phyloP scores from a whole-genome alignment of 1,139 yeast species.

The Arxiozyma bovina region DNA sequence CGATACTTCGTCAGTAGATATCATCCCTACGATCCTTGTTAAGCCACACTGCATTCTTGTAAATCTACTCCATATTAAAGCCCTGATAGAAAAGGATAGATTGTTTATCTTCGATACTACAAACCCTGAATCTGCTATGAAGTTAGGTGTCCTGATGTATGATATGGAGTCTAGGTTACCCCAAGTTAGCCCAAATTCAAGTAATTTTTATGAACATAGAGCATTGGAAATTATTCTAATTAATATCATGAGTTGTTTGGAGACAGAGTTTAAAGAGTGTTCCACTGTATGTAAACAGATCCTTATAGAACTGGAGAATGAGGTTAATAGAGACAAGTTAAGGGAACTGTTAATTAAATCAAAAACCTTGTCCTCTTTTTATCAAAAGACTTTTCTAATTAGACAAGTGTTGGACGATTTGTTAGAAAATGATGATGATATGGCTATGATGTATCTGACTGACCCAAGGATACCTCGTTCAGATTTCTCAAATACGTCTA shows the following conservation, averaged over 20 bases:
- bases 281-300: slow-evolving; percentile 58
- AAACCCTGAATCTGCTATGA: slow-evolving; percentile 48
- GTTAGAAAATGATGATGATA: slow-evolving; percentile 79
- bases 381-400: slow-evolving; percentile 58
- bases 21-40: slow-evolving; percentile 79
- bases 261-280: slow-evolving; percentile 73
- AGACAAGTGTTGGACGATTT: slow-evolving; percentile 65
- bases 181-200: slow-evolving; percentile 16
- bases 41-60: slow-evolving; percentile 66
- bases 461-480: not conserved
- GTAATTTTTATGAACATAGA: slow-evolving; percentile 58
- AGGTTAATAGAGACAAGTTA: slow-evolving; percentile 58
- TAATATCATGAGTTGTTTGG: slow-evolving; percentile 74
- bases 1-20: slow-evolving; percentile 81
- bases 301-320: slow-evolving; percentile 55
- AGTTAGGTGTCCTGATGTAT: slow-evolving; percentile 73
- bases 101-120: slow-evolving; percentile 75
- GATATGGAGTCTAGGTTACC: slow-evolving; percentile 77
- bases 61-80: slow-evolving; percentile 76
- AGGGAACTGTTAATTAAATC: slow-evolving; percentile 60
- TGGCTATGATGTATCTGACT: slow-evolving; percentile 75
- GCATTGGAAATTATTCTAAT: slow-evolving; percentile 85
- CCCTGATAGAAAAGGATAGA: slow-evolving; percentile 69
- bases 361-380: slow-evolving; percentile 55
- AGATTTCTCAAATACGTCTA: not conserved